A percentile compares a stretch with the other conserved stretches of the same genome.
These are phyloP conservation scores for Inonotus obliquus DNA, from an alignment of 1,284 basidiomycete genomes.

Conservation along the genomic window DNA sequence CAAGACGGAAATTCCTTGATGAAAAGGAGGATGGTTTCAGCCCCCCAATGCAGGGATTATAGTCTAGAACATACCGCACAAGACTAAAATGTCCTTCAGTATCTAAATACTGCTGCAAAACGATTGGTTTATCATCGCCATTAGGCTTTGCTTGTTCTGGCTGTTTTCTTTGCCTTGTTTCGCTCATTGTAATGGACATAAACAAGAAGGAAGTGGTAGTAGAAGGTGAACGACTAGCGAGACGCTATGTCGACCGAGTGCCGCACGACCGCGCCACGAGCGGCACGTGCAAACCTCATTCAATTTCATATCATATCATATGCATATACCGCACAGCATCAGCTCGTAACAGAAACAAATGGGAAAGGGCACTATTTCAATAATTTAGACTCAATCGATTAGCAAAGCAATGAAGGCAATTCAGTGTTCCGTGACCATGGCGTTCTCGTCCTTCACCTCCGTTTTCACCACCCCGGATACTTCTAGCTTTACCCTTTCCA, in stretches of 20 bases:
- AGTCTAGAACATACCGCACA: slow-evolving; percentile 61
- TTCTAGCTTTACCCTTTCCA: slow-evolving; percentile 41
- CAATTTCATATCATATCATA: background rate
- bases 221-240: background rate
- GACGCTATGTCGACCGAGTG: background rate
- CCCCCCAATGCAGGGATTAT: slow-evolving; percentile 7
- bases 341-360: background rate
- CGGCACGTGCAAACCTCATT: background rate
- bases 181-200: background rate
- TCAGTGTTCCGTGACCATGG: slow-evolving; percentile 15
- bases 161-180: slow-evolving; percentile 32
- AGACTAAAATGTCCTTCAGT: slow-evolving; percentile 93
- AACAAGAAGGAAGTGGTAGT: background rate
- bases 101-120: slow-evolving; percentile 81
- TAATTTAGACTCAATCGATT: slow-evolving; percentile 1
- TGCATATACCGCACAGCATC: background rate
- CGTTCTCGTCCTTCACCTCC: slow-evolving; percentile 10
- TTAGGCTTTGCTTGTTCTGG: slow-evolving; percentile 20
- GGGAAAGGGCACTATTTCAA: background rate
- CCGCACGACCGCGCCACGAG: background rate
- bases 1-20: slow-evolving; percentile 93
- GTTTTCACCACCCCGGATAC: slow-evolving; percentile 2
- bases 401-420: background rate
- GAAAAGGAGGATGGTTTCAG: background rate
- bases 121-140: slow-evolving; percentile 37